Percentiles rank a stretch among this genome's conserved stretches.
These are phyloP conservation scores for Candida loeiensis DNA, from an alignment of 805 yeast species.

Conservation along the genomic window DNA sequence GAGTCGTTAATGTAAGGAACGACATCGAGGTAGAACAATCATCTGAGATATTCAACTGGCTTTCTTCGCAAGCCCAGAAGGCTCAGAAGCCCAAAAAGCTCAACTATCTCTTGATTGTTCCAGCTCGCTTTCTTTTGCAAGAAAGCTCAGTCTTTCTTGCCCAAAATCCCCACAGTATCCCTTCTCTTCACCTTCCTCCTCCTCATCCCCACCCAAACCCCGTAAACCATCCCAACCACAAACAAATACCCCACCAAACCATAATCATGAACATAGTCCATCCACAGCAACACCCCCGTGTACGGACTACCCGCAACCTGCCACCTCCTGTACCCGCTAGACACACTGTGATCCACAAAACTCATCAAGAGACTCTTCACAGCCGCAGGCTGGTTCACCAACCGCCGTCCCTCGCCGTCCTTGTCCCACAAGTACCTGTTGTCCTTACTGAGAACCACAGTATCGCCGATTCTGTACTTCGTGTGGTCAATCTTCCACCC, in stretches of 20 bases:
- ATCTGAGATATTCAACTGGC: no score
- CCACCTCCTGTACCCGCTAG: neutral
- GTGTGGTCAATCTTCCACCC: slow-evolving; percentile 39
- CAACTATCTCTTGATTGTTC: no score
- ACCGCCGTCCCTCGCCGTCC: slow-evolving; percentile 33
- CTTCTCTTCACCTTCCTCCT: neutral
- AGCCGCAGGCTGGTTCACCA: slow-evolving; percentile 32
- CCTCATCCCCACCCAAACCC: slow-evolving; percentile 1
- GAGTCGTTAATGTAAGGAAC: no score
- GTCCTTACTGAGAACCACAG: slow-evolving; percentile 49
- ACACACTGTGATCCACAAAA: slow-evolving; percentile 27
- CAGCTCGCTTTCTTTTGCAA: no score
- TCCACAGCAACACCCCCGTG: slow-evolving; percentile 30
- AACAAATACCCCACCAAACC: slow-evolving; percentile 44
- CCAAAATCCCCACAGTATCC: slow-evolving; percentile 9
- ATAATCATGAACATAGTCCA: slow-evolving; percentile 43
- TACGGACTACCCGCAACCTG: slow-evolving; percentile 45
- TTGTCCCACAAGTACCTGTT: slow-evolving; percentile 30
- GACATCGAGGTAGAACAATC: no score
- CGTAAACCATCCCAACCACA: slow-evolving; percentile 13
- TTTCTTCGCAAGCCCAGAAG: no score
- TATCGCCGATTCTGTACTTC: slow-evolving; percentile 50
- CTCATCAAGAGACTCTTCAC: slow-evolving; percentile 36
- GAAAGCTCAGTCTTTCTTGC: slow-evolving; percentile 9
- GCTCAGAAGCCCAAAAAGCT: no score